Base-by-base conservation (phyloP, 1,139 yeast species). In the Pichia sp. region DNA sequence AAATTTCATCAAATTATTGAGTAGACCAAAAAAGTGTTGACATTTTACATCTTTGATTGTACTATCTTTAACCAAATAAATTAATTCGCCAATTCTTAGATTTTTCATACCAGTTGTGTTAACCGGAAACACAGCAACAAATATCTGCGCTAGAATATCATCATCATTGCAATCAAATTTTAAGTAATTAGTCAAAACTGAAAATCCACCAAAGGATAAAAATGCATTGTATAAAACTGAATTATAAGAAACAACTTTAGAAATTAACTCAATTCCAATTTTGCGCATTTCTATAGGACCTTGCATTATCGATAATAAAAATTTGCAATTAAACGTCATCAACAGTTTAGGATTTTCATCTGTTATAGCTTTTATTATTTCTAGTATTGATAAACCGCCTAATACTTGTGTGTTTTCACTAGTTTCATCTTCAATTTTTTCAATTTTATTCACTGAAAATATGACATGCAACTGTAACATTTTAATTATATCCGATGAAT, bases 231-330 rank as follows among this genome's bases (percentile, higher is more conserved):
- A 40, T 9, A 16, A 6, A 27, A 33, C 33, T 0, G 80, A 80
- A 10, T 73, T 61, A 1, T 69, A 59, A 24, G 65, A 60, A 18
- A 83, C 61, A 7, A 78, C 59, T 39, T 69, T 69, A 7, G 78
- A 62, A 18, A 83, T 57, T 10, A 83, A 57, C 16, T 71, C 64
- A 9, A 82, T 54, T 0, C 78, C 73, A 45, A 70, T 60, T 27
- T 65, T 62, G 1, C 75, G 71, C 6, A 75, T 72, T 11, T 62
- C 60, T 6, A 66, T 63, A 35, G 61, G 52, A 1, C 63, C 54
- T 35, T 71, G 70, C 29, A 84, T 54, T 3, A 81, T 58, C 25
- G 81, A 60, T n/a, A 83, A 58, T 2, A 80, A 63, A 82, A 88
- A 79, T 55, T 80, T 82, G 27, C 29, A 33, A 18, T 30, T 38